Conservation (phyloP, 1,284 basidiomycete species). For the Rhodotorula sp. region DNA sequence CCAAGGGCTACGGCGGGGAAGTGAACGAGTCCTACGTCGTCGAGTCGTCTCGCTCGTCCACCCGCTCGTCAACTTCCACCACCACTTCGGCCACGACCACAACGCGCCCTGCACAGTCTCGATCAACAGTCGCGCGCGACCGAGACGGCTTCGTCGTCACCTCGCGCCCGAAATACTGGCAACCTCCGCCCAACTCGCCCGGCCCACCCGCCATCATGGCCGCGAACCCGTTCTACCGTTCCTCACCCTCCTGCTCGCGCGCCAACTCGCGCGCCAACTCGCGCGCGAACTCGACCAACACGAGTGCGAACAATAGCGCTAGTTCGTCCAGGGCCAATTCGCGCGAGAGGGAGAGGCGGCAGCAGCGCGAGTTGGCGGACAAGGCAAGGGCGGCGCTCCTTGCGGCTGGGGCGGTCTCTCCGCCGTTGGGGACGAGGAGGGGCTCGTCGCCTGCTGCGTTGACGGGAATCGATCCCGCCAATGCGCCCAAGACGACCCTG, state of each 20-base stretch:
- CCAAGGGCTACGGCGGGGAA: too few species aligned
- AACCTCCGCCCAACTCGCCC: slow-evolving; percentile 7
- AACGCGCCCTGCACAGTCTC: too few species aligned
- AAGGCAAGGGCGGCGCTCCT: background rate
- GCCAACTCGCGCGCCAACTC: background rate
- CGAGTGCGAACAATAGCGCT: background rate
- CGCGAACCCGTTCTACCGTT: background rate
- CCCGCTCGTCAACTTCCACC: background rate
- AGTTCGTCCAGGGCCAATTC: background rate
- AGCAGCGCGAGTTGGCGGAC: background rate
- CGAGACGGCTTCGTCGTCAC: slow-evolving; percentile 26
- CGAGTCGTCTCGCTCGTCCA: too few species aligned
- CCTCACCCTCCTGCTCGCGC: background rate
- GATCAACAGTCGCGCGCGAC: too few species aligned
- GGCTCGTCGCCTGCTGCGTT: slow-evolving; percentile 23
- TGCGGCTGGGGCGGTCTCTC: background rate
- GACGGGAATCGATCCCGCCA: slow-evolving; percentile 1
- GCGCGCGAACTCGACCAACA: background rate
- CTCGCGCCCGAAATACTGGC: slow-evolving; percentile 8
- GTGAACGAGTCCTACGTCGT: too few species aligned
- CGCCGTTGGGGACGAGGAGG: background rate
- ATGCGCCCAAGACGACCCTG: slow-evolving; percentile 42
- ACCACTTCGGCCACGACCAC: background rate
- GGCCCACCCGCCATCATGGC: slow-evolving; percentile 10
- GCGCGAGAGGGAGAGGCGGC: background rate